Conservation (phyloP, 129 eudicot species). For the Pittosporum tobira region DNA sequence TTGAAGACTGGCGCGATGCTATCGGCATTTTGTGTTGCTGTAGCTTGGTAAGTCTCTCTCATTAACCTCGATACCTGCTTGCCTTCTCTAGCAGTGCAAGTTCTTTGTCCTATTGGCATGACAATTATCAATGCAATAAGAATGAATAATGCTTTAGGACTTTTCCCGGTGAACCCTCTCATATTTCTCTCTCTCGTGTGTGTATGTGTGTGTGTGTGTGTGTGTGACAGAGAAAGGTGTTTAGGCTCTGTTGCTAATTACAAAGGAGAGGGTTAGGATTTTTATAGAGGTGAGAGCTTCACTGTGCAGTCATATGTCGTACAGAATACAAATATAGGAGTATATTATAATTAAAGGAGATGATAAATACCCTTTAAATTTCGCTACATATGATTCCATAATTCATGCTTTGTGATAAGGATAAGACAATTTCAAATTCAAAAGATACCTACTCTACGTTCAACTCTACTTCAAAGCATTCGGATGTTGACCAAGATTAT, state of each 20-base stretch:
- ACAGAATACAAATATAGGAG: background rate
- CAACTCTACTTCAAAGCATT: too few species aligned
- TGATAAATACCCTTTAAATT: background rate
- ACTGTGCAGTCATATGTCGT: constrained; percentile 8
- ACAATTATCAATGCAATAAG: constrained; percentile 18
- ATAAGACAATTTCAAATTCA: too few species aligned
- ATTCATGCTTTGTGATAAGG: too few species aligned
- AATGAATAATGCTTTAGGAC: constrained; percentile 8
- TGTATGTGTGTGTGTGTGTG: background rate
- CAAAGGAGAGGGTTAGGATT: constrained; percentile 1
- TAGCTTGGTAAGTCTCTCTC: constrained; percentile 19
- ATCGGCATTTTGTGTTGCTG: background rate
- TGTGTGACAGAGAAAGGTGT: background rate
- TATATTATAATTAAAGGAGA: background rate
- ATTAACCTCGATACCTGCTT: constrained; percentile 5
- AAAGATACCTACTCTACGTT: too few species aligned
- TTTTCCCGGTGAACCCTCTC: constrained; percentile 13
- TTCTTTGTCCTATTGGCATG: constrained; percentile 15
- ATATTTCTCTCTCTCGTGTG: constrained; percentile 13
- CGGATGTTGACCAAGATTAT: too few species aligned
- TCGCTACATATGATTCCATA: background rate
- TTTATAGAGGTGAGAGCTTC: constrained; percentile 26
- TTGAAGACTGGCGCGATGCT: constrained; percentile 33
- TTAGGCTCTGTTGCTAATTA: background rate
- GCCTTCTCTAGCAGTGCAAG: constrained; percentile 16